Conservation (phyloP, 164 flowering plant genomes). For the Macadamia integrifolia region DNA sequence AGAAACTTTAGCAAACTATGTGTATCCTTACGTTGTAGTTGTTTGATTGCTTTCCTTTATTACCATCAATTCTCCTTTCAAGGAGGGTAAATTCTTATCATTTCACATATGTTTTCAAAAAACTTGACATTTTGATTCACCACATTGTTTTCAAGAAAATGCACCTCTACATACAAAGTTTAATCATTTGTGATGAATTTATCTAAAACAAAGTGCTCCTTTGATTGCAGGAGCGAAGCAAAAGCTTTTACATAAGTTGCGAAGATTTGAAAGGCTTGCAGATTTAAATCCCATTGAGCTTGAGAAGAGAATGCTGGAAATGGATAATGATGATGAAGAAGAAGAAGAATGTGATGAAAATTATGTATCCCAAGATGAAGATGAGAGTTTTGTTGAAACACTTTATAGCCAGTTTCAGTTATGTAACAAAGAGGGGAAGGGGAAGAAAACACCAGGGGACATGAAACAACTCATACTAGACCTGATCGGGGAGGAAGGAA, state of each 20-base stretch:
- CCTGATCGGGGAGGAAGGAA: constrained; percentile 48
- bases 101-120: too few relatives aligned
- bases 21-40: too few relatives aligned
- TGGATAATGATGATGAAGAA: constrained; percentile 26
- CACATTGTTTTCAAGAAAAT: too few relatives aligned
- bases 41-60: too few relatives aligned
- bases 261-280: constrained; percentile 67
- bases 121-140: too few relatives aligned
- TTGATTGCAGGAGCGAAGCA: constrained; percentile 53
- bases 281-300: constrained; percentile 74
- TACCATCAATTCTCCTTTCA: too few relatives aligned
- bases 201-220: too few relatives aligned
- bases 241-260: constrained; percentile 56
- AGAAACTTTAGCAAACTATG: too few relatives aligned
- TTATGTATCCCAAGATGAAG: constrained; percentile 1
- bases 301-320: constrained; percentile 54
- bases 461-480: constrained; percentile 53
- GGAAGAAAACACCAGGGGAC: constrained; percentile 31
- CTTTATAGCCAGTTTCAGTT: constrained; percentile 21
- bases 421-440: background rate
- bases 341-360: constrained; percentile 11
- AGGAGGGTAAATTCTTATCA: too few relatives aligned
- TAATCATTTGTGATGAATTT: too few relatives aligned
- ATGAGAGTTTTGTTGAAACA: constrained; percentile 14
- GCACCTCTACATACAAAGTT: too few relatives aligned